Percentiles rank a stretch among this genome's conserved stretches.
Conservation (phyloP, 202 grass and related monocot species). For the Dendrocalamus latiflorus region DNA sequence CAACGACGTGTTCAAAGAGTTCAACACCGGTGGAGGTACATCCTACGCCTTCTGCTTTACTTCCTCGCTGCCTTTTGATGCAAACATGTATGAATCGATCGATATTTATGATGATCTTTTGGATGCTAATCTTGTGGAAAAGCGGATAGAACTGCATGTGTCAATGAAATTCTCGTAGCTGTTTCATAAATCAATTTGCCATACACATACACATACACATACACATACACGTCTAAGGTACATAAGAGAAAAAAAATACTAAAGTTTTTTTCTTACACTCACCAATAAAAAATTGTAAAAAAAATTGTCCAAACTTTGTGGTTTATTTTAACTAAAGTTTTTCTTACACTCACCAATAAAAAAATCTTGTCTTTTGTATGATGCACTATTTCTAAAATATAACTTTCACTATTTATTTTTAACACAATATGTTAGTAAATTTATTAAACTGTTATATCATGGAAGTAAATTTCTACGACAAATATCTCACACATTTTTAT, state of each 20-base stretch:
- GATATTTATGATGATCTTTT: neutral
- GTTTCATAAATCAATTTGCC: neutral
- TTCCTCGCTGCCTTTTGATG: neutral
- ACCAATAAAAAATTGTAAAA: neutral
- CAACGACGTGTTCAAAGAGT: slow-evolving; percentile 65
- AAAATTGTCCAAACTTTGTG: neutral
- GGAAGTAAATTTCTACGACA: neutral
- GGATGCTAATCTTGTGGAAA: no score
- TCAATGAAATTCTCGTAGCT: neutral
- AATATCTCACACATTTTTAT: neutral
- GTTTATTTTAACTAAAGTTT: neutral
- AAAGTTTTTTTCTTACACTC: no score
- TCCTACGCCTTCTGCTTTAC: neutral
- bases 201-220: neutral
- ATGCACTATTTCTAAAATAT: neutral
- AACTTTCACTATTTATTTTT: neutral
- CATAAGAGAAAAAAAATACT: neutral
- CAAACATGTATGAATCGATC: neutral
- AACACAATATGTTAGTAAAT: neutral
- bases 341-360: neutral
- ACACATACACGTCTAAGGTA: neutral
- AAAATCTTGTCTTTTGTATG: neutral
- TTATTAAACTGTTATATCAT: neutral
- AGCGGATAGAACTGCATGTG: neutral
- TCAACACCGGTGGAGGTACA: slow-evolving; percentile 43